Percentiles rank a stretch among this genome's conserved stretches.
Evolutionary conservation across 352 stramenopile species (phyloP).

Genomic region (Globisporangium polare): DNA sequence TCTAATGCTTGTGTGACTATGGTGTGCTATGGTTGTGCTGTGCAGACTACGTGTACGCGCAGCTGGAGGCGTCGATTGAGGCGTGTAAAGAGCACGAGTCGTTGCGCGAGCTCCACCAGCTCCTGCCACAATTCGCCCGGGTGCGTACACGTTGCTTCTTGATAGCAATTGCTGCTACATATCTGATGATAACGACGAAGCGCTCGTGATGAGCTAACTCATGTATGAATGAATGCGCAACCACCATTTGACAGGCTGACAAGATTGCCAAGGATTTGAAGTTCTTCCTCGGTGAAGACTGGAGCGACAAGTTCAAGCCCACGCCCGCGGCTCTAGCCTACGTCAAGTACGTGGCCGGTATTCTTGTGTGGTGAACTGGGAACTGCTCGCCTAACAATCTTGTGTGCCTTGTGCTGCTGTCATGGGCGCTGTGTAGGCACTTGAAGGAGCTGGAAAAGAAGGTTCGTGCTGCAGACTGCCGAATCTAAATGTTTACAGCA

Average conservation of each 20-base stretch:
- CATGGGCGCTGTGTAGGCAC: slow-evolving; percentile 20
- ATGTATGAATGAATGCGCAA: slow-evolving; percentile 5
- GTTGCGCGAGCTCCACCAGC: slow-evolving; percentile 37
- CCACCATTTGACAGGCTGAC: slow-evolving; percentile 31
- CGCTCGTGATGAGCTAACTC: not conserved
- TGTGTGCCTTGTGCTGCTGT: not conserved
- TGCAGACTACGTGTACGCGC: slow-evolving; percentile 64
- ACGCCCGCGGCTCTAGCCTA: slow-evolving; percentile 49
- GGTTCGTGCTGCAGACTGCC: slow-evolving; percentile 16
- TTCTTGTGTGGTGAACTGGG: not conserved
- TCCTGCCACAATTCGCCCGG: slow-evolving; percentile 38
- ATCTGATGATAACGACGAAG: not conserved
- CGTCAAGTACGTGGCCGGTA: slow-evolving; percentile 31
- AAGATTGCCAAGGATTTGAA: slow-evolving; percentile 55
- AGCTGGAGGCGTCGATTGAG: slow-evolving; percentile 53
- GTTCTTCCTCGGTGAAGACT: slow-evolving; percentile 59
- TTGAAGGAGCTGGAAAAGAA: slow-evolving; percentile 53
- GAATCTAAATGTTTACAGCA: not conserved
- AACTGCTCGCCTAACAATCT: not conserved
- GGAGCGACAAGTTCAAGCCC: slow-evolving; percentile 48
- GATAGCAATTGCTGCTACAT: not conserved
- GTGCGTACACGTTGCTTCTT: slow-evolving; percentile 16
- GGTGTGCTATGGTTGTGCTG: no score
- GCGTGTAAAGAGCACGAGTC: slow-evolving; percentile 38
- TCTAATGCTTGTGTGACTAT: not conserved